phyloP scores from a whole-genome alignment of 805 yeast species.

The Monosporozyma siamensis region DNA sequence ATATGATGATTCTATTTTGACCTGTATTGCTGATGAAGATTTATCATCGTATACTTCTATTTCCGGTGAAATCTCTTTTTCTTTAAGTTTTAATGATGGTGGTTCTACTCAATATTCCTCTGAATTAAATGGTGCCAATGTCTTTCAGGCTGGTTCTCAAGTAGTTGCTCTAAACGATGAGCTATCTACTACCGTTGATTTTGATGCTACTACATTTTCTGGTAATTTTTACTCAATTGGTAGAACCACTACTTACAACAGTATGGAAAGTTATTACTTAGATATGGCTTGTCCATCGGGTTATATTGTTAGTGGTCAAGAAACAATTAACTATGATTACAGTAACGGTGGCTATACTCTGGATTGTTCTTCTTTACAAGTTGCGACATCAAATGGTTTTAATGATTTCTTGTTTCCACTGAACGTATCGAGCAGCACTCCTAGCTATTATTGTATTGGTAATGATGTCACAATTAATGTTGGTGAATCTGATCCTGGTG shows the following conservation, averaged over 20 bases:
- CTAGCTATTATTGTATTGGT: conserved; percentile 18
- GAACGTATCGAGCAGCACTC: conserved; percentile 9
- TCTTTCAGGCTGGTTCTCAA: conserved; percentile 24
- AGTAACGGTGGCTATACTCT: conserved; percentile 29
- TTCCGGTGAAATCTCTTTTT: conserved; percentile 25
- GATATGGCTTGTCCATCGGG: conserved; percentile 30
- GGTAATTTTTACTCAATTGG: conserved; percentile 17
- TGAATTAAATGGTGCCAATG: conserved; percentile 28
- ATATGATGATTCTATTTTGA: conserved; percentile 22
- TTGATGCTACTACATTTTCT: conserved; percentile 16
- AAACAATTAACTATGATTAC: conserved; percentile 23
- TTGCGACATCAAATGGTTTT: conserved; percentile 20
- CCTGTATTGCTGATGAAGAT: conserved; percentile 23
- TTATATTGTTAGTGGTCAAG: conserved; percentile 21
- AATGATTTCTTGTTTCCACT: conserved; percentile 32
- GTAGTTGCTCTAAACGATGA: conserved; percentile 19
- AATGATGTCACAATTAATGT: conserved; percentile 15
- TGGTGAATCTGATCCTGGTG: conserved; percentile 19
- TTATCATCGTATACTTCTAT: conserved; percentile 14
- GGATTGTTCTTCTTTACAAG: conserved; percentile 26
- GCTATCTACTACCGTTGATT: conserved; percentile 21
- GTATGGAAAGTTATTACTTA: conserved; percentile 28
- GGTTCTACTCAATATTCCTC: conserved; percentile 22
- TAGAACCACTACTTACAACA: conserved; percentile 28
- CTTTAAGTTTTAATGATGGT: conserved; percentile 30